Percentiles rank a stretch among this genome's conserved stretches.
Evolutionary conservation across 2,329 filamentous ascomycete species (phyloP).

Genomic region (Exserohilum rostratum): DNA sequence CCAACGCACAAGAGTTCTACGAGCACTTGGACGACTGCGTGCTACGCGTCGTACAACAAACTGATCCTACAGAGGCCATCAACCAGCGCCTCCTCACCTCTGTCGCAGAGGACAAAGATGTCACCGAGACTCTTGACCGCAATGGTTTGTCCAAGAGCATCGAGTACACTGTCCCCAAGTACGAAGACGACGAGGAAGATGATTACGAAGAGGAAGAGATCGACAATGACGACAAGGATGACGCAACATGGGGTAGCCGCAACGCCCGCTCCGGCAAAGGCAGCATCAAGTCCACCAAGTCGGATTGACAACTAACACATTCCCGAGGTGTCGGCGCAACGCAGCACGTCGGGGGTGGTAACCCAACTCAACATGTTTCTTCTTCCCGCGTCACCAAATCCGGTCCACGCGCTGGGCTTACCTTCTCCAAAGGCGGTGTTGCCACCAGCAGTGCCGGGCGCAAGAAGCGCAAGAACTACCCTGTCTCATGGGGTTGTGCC

Average conservation of each 20-base stretch:
- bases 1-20: slow-evolving; percentile 93
- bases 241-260: slow-evolving; percentile 60
- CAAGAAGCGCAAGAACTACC: slow-evolving; percentile 93
- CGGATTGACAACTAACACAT: slow-evolving; percentile 58
- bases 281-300: slow-evolving; percentile 58
- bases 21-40: slow-evolving; percentile 85
- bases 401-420: slow-evolving; percentile 65
- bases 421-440: slow-evolving; percentile 77
- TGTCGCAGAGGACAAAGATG: slow-evolving; percentile 49
- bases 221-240: slow-evolving; percentile 58
- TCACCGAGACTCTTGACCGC: slow-evolving; percentile 48
- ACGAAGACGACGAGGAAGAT: slow-evolving; percentile 59
- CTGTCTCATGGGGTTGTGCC: slow-evolving; percentile 89
- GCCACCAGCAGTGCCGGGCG: slow-evolving; percentile 65
- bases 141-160: slow-evolving; percentile 53
- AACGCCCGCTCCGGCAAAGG: slow-evolving; percentile 56
- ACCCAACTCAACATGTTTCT: slow-evolving; percentile 39
- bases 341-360: slow-evolving; percentile 45
- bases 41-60: slow-evolving; percentile 62
- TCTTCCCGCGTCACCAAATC: slow-evolving; percentile 13
- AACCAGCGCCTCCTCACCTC: slow-evolving; percentile 51
- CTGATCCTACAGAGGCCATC: slow-evolving; percentile 51
- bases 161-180: slow-evolving; percentile 51
- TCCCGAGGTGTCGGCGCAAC: slow-evolving; percentile 54
- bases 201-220: slow-evolving; percentile 59